These are phyloP conservation scores for Bullera alba DNA, from an alignment of 768 basidiomycete species.

Conservation along the genomic window DNA sequence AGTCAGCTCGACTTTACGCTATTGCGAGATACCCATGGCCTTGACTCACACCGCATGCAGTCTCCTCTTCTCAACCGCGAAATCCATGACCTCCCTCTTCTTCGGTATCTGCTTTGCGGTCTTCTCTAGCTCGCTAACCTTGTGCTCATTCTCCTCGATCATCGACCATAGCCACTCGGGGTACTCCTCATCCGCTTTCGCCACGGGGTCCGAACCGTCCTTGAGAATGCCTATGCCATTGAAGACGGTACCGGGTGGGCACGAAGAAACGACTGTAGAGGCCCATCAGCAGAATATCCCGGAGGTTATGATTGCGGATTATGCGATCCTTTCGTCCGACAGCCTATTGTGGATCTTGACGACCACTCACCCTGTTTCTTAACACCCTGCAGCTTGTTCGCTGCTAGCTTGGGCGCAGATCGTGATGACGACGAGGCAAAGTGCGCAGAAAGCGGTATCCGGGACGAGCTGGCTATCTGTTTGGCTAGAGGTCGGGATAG, in stretches of 20 bases:
- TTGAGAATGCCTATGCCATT: slow-evolving; percentile 77
- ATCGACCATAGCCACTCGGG: slow-evolving; percentile 84
- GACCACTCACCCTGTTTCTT: slow-evolving; percentile 6
- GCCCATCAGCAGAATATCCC: neutral
- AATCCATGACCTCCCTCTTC: slow-evolving; percentile 17
- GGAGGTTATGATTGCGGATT: neutral
- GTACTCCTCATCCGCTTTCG: slow-evolving; percentile 73
- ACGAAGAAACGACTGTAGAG: slow-evolving; percentile 26
- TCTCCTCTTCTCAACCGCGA: slow-evolving; percentile 34
- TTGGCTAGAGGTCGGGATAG: neutral
- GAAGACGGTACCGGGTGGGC: slow-evolving; percentile 62
- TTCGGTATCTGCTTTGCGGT: slow-evolving; percentile 4
- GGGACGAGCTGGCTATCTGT: neutral
- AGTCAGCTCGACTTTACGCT: neutral
- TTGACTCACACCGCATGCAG: slow-evolving; percentile 34
- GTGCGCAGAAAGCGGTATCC: neutral
- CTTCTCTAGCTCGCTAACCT: slow-evolving; percentile 7
- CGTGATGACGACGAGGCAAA: neutral
- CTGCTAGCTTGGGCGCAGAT: neutral
- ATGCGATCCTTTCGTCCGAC: too few species aligned
- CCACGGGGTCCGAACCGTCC: slow-evolving; percentile 67
- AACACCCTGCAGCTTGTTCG: neutral
- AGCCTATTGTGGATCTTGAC: too few species aligned
- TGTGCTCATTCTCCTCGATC: slow-evolving; percentile 46
- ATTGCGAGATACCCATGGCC: neutral